Evolutionary conservation across 2,329 filamentous ascomycete genomes (phyloP).

Genomic region (Penicillium aurantiogriseum): DNA sequence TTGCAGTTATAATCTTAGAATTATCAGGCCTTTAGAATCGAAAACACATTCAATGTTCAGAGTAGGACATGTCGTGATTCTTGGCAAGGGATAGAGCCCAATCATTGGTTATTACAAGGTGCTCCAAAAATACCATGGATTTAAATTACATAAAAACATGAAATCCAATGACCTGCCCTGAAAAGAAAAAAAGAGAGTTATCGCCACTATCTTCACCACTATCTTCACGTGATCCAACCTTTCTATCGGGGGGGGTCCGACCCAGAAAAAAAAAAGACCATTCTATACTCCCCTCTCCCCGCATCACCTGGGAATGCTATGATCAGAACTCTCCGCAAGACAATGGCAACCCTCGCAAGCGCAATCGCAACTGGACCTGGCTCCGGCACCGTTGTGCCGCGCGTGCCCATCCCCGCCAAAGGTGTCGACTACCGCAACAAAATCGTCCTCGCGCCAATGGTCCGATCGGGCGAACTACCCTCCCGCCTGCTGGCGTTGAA

Average conservation of each 20-base stretch:
- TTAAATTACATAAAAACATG: background rate
- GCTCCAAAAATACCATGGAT: background rate
- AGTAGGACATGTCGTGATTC: constrained; percentile 6
- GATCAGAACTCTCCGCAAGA: constrained; percentile 47
- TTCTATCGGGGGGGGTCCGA: constrained; percentile 1
- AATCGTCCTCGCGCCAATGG: constrained; percentile 95
- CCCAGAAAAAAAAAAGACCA: constrained; percentile 9
- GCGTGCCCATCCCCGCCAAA: constrained; percentile 78
- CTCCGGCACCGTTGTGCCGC: constrained; percentile 49
- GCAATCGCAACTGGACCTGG: constrained; percentile 27
- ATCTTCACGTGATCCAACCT: constrained; percentile 16
- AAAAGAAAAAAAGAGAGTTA: background rate
- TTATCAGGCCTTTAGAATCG: background rate
- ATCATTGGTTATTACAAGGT: background rate
- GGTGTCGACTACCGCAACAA: constrained; percentile 94
- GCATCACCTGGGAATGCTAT: constrained; percentile 34
- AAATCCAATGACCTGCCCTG: background rate
- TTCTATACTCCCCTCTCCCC: background rate
- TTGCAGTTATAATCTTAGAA: background rate
- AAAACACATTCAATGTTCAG: background rate
- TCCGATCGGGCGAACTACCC: constrained; percentile 92
- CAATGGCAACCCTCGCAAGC: constrained; percentile 51
- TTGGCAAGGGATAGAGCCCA: background rate
- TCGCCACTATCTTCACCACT: constrained; percentile 17
- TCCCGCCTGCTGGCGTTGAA: constrained; percentile 84